Evolutionary conservation across 129 eudicot genomes (phyloP), one percentile per base, ranked within the genome.

Genomic region (Heracleum sosnowskyi): DNA sequence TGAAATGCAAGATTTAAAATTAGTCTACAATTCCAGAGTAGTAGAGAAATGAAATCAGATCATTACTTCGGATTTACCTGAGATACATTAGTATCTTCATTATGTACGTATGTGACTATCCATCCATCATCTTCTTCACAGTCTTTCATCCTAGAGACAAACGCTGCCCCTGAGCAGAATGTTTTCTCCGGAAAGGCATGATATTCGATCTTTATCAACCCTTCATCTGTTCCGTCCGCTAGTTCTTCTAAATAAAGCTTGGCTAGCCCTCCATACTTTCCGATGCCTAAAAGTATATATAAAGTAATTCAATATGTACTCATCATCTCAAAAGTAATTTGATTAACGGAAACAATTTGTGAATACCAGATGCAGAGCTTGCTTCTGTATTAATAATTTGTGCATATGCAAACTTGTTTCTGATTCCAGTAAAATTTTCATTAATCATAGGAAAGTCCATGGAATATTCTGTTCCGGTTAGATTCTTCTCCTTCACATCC

Each of bases 371-470:
- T 31, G 73, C 62, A 73, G 90, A 86, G 85, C 93, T 87, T 9
- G 92, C 94, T 9, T 69, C 75, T 22, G 84, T 64, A 82, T 89
- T 90, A 46, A 86, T 83, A 10, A 64, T 80, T 83, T 91, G 92
- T 34, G 89, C 81, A 60, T 86, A 91, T 44, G 87, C 92, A 46
- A 76, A 91, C 78, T 79, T 89, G 74, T 87, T 89, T 81, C 74
- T 78, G 4, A 79, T 9, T 3, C 97, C 92, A 16, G 12, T 77
- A 29, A 76, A 84, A 28, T 79, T 81, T 41, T 87, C 89, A 80
- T 89, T 87, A n/a, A 89, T 86, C 85, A 91, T 79, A 11, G 97
- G 94, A 80, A 91, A 89, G 35, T 91, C 97, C 92, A 91, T 89
- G 11, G 92, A 84, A 44, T 71, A 73, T 0, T 81, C 74, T 7